These are phyloP conservation scores for Neurospora sp. DNA, from an alignment of 495 filamentous ascomycete species.

Conservation along the genomic window DNA sequence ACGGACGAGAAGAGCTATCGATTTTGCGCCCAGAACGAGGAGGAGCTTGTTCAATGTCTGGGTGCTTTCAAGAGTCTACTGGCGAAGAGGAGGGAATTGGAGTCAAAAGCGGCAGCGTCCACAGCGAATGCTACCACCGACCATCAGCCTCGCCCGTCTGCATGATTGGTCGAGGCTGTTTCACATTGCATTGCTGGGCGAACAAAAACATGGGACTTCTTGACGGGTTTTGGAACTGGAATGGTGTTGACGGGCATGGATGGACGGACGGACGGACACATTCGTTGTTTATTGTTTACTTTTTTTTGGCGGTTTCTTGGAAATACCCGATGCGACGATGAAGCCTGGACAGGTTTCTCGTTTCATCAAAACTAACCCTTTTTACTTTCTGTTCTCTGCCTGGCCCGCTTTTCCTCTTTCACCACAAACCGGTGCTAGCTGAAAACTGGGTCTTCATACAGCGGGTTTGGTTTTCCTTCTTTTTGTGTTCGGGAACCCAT, in stretches of 20 bases:
- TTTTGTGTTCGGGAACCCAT: background rate
- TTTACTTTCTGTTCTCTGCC: background rate
- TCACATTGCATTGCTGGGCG: background rate
- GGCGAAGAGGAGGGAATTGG: constrained; percentile 51
- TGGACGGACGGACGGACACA: background rate
- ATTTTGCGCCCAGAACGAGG: constrained; percentile 75
- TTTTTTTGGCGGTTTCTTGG: background rate
- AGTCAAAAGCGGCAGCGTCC: constrained; percentile 27
- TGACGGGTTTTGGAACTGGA: background rate
- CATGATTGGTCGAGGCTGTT: background rate
- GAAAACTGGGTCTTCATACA: background rate
- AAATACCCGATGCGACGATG: background rate
- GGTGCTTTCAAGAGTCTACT: constrained; percentile 86
- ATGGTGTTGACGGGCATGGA: background rate
- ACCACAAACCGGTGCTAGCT: background rate
- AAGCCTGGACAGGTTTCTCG: background rate
- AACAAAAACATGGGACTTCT: background rate
- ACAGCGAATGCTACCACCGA: constrained; percentile 8
- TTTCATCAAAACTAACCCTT: background rate
- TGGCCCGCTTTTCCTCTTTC: background rate
- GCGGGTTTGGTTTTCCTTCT: background rate
- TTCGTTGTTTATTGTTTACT: background rate
- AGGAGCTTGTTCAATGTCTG: constrained; percentile 70
- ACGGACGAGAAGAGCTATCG: constrained; percentile 87
- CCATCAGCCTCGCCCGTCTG: background rate